phyloP scores from a whole-genome alignment of 495 filamentous ascomycete genomes.

The Xylaria bambusicola region DNA sequence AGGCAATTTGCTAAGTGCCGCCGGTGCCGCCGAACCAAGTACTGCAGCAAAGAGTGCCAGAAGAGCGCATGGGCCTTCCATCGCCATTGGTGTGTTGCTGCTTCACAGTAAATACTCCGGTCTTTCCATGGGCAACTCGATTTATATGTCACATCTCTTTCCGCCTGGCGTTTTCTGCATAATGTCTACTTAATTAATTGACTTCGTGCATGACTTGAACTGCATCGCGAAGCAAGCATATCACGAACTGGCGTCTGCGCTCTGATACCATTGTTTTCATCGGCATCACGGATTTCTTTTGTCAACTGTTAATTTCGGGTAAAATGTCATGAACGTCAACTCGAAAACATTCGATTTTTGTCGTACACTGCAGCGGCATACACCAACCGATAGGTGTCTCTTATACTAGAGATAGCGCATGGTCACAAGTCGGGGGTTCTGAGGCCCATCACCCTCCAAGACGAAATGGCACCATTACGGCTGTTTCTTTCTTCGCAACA shows the following conservation, averaged over 20 bases:
- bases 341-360: background rate
- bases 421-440: slow-evolving; percentile 1
- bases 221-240: slow-evolving; percentile 43
- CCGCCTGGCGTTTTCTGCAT: slow-evolving; percentile 37
- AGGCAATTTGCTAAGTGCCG: slow-evolving; percentile 98
- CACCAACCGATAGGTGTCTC: background rate
- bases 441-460: slow-evolving; percentile 3
- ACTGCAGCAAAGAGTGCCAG: slow-evolving; percentile 99
- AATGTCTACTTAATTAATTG: slow-evolving; percentile 39
- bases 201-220: slow-evolving; percentile 37
- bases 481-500: background rate
- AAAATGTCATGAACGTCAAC: slow-evolving; percentile 7
- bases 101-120: slow-evolving; percentile 49
- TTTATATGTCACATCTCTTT: slow-evolving; percentile 34
- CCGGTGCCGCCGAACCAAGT: slow-evolving; percentile 94
- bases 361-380: slow-evolving; percentile 5
- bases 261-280: slow-evolving; percentile 40
- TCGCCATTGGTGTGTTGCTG: slow-evolving; percentile 93
- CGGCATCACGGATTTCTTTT: slow-evolving; percentile 38
- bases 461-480: background rate
- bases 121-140: slow-evolving; percentile 11
- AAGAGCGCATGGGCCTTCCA: slow-evolving; percentile 98
- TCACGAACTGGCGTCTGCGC: slow-evolving; percentile 39
- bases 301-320: slow-evolving; percentile 12
- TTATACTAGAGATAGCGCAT: background rate